These are phyloP conservation scores for Colletotrichum sp. DNA, from an alignment of 2,329 filamentous ascomycete genomes.

Conservation along the genomic window DNA sequence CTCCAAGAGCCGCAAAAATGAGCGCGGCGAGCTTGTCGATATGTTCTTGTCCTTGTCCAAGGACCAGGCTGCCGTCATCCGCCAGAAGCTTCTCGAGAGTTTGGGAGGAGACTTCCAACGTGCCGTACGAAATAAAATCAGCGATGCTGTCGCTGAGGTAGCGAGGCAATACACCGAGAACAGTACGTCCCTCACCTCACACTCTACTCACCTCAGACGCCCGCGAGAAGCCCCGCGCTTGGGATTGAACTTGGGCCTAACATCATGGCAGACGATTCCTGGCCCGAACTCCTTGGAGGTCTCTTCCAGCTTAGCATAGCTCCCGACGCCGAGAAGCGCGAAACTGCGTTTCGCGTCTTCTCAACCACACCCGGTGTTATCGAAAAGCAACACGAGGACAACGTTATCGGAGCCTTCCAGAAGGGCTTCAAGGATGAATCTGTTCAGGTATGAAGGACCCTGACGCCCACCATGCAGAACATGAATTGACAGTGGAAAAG, in stretches of 20 bases:
- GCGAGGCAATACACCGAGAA: conserved; percentile 94
- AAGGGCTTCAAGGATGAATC: conserved; percentile 91
- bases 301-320: conserved; percentile 93
- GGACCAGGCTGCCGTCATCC: conserved; percentile 78
- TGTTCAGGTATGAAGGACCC: conserved; percentile 62
- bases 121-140: conserved; percentile 89
- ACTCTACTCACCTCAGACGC: background rate
- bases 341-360: conserved; percentile 94
- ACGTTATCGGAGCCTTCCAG: conserved; percentile 87
- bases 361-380: conserved; percentile 94
- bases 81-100: conserved; percentile 81
- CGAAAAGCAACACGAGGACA: conserved; percentile 91
- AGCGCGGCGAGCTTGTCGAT: conserved; percentile 75
- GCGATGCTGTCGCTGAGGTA: conserved; percentile 95
- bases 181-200: conserved; percentile 59
- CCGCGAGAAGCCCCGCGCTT: background rate
- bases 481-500: conserved; percentile 41
- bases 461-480: background rate
- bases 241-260: background rate
- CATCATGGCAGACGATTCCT: conserved; percentile 69
- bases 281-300: conserved; percentile 86
- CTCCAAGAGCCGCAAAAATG: conserved; percentile 83
- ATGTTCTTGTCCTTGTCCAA: conserved; percentile 81
- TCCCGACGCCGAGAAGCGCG: conserved; percentile 80
- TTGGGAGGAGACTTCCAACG: conserved; percentile 76